Evolutionary conservation across 1,284 basidiomycete genomes (phyloP).

Genomic region (Apiotrichum siamense): DNA sequence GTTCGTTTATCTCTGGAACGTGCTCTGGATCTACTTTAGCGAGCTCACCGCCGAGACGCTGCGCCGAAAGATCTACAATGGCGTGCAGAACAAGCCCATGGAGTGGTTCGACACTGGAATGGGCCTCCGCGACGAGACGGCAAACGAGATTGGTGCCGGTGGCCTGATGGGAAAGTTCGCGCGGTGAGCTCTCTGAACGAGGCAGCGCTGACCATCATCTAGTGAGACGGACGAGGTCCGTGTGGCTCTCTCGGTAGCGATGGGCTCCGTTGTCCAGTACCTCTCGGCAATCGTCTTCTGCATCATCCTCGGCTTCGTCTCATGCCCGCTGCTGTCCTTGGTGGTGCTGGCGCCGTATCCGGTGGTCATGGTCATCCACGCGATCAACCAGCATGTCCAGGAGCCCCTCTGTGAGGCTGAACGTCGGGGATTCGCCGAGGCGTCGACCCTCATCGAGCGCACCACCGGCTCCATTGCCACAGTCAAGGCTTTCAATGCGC

Average conservation of each 20-base stretch:
- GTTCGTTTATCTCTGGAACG: conserved; percentile 67
- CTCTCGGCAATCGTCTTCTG: conserved; percentile 71
- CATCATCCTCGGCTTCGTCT: conserved; percentile 71
- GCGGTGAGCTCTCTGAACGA: too few relatives aligned
- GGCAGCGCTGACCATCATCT: background rate
- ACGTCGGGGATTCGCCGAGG: conserved; percentile 60
- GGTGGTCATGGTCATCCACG: conserved; percentile 66
- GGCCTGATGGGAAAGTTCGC: conserved; percentile 93
- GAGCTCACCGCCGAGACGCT: conserved; percentile 71
- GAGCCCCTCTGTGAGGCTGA: conserved; percentile 64
- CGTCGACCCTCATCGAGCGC: conserved; percentile 73
- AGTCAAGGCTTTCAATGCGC: conserved; percentile 93
- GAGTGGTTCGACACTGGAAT: conserved; percentile 81
- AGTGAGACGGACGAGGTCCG: conserved; percentile 95
- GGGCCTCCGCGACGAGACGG: conserved; percentile 56
- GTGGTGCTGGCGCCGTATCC: conserved; percentile 91
- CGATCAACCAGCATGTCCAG: conserved; percentile 60
- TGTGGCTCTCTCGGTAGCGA: conserved; percentile 68
- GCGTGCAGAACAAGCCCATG: conserved; percentile 68
- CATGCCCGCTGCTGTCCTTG: conserved; percentile 76
- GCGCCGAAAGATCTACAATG: conserved; percentile 62
- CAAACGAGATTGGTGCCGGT: conserved; percentile 67
- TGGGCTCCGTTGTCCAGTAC: conserved; percentile 73
- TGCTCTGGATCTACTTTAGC: conserved; percentile 81
- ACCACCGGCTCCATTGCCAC: conserved; percentile 74